phyloP scores from a whole-genome alignment of 176 grass and related monocot genomes.

The Typha latifolia region DNA sequence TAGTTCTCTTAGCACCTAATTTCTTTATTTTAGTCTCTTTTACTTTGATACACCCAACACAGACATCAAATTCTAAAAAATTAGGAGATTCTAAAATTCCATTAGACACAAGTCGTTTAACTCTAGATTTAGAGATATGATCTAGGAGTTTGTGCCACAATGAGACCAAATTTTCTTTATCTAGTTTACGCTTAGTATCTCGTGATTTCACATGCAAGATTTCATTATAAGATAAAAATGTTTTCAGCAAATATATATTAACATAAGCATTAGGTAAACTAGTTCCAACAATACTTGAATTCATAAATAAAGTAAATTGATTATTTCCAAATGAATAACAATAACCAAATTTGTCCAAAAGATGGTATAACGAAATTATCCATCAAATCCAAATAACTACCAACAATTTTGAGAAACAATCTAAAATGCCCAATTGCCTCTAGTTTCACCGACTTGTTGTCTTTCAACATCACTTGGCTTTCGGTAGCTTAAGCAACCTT shows the following conservation, averaged over 20 bases:
- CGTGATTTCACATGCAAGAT: background rate
- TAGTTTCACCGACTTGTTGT: background rate
- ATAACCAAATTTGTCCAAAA: conserved; percentile 20
- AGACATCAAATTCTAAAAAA: background rate
- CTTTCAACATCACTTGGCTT: conserved; percentile 8
- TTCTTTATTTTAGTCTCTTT: background rate
- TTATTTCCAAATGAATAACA: conserved; percentile 11
- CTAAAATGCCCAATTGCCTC: background rate
- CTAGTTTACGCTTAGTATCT: background rate
- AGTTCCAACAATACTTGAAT: background rate
- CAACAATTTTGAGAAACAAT: background rate
- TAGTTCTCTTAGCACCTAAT: background rate
- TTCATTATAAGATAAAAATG: background rate
- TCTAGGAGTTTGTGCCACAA: background rate
- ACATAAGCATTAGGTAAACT: background rate
- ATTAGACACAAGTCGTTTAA: background rate
- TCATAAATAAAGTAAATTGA: background rate
- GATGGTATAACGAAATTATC: conserved; percentile 10
- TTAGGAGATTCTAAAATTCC: background rate
- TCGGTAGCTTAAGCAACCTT: background rate
- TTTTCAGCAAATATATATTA: conserved; percentile 1
- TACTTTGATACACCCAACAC: background rate
- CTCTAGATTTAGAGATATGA: background rate
- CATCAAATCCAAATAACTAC: conserved; percentile 13
- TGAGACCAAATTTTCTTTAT: background rate